These are phyloP conservation scores for Pyrus communis DNA, from an alignment of 306 rosid species.

Conservation along the genomic window DNA sequence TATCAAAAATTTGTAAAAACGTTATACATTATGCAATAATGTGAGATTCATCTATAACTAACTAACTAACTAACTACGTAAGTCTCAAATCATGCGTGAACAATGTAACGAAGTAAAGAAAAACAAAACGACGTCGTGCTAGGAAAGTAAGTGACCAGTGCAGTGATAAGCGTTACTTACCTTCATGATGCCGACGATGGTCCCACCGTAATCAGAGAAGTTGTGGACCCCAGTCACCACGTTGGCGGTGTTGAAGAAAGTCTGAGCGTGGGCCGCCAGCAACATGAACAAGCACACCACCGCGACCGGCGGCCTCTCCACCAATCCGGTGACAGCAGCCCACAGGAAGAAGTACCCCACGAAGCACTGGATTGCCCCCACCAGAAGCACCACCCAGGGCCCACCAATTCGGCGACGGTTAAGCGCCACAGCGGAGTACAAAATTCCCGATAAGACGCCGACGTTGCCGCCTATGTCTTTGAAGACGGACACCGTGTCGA, in stretches of 20 bases:
- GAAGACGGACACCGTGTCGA: constrained; percentile 90
- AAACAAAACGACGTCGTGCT: not conserved
- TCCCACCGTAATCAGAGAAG: constrained; percentile 60
- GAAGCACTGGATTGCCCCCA: constrained; percentile 57
- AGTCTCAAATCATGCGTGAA: not conserved
- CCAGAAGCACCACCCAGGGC: constrained; percentile 62
- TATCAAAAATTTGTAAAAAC: not conserved
- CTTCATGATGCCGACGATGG: constrained; percentile 87
- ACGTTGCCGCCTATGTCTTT: constrained; percentile 86
- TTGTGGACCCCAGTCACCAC: constrained; percentile 66
- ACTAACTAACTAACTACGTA: not conserved
- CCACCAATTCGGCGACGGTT: constrained; percentile 17
- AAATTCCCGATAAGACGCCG: constrained; percentile 73
- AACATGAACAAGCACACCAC: constrained; percentile 63
- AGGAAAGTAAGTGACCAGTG: not conserved
- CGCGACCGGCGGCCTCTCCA: constrained; percentile 49
- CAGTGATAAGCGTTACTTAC: constrained; percentile 5
- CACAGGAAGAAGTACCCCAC: constrained; percentile 59
- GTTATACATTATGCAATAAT: not conserved
- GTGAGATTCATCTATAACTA: too few species aligned
- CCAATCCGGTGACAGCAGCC: constrained; percentile 66
- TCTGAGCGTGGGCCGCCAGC: constrained; percentile 65
- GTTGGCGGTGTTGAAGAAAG: constrained; percentile 65
- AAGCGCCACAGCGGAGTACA: constrained; percentile 57
- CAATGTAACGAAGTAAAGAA: not conserved